These are phyloP conservation scores for Lodderomyces parapsilosis DNA, from an alignment of 1,139 yeast genomes.

Conservation along the genomic window DNA sequence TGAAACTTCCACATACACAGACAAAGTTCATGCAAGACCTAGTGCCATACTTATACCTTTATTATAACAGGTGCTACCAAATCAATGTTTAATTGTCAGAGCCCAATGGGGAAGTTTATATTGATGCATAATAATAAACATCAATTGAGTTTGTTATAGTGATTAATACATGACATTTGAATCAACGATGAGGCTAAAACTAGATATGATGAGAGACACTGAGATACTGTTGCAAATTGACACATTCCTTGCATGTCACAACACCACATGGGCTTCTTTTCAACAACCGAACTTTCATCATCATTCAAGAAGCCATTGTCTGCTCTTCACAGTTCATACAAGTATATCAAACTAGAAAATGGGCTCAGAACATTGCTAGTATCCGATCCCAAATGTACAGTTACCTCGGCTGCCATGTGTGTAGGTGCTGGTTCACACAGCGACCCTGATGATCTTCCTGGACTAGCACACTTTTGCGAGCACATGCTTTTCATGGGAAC, in stretches of 20 bases:
- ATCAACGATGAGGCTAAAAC: too few relatives aligned
- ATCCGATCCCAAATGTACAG: conserved; percentile 53
- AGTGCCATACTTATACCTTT: too few relatives aligned
- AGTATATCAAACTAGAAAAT: conserved; percentile 44
- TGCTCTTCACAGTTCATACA: conserved; percentile 36
- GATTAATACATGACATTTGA: too few relatives aligned
- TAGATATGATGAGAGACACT: not conserved
- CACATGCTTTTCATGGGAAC: conserved; percentile 65
- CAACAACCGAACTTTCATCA: conserved; percentile 17
- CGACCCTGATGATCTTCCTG: conserved; percentile 55
- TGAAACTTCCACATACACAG: too few relatives aligned
- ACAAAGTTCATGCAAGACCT: too few relatives aligned
- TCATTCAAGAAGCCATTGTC: conserved; percentile 32
- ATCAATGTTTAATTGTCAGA: conserved; percentile 6
- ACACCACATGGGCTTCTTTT: conserved; percentile 14
- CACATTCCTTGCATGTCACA: not conserved
- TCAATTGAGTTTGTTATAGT: too few relatives aligned
- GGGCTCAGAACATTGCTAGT: conserved; percentile 52
- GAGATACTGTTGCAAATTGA: not conserved
- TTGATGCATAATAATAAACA: not conserved
- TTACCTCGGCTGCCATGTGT: conserved; percentile 45
- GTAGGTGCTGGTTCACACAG: conserved; percentile 63
- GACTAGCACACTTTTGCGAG: conserved; percentile 75
- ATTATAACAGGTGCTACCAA: too few relatives aligned
- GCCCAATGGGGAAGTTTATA: conserved; percentile 10